Conservation (phyloP, 805 yeast species). For the Kodamaea restingae region DNA sequence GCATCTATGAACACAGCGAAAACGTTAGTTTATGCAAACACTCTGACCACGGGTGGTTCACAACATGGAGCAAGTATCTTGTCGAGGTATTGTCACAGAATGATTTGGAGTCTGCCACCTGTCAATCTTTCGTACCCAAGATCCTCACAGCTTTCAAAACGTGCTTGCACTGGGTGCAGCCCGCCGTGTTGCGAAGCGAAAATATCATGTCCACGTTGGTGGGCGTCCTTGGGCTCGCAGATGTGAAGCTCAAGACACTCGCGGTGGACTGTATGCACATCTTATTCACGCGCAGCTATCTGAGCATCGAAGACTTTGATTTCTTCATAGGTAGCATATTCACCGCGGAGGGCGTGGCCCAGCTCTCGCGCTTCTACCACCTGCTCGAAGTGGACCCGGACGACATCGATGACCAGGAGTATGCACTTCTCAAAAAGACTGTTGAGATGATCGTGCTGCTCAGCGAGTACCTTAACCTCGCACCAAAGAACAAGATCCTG, state of each 20-base stretch:
- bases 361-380: conserved; percentile 61
- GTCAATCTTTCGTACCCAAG: conserved; percentile 53
- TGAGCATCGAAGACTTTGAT: conserved; percentile 62
- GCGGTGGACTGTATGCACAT: conserved; percentile 91
- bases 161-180: conserved; percentile 87
- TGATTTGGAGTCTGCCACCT: conserved; percentile 22
- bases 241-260: conserved; percentile 68
- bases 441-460: conserved; percentile 90
- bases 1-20: conserved; percentile 62
- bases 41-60: conserved; percentile 81
- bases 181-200: conserved; percentile 63
- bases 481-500: conserved; percentile 39
- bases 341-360: conserved; percentile 64
- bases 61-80: conserved; percentile 54
- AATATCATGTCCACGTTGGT: conserved; percentile 64
- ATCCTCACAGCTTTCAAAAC: conserved; percentile 81
- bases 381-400: conserved; percentile 60
- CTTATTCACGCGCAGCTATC: conserved; percentile 74
- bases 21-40: conserved; percentile 62
- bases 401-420: conserved; percentile 73
- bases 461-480: conserved; percentile 68
- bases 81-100: conserved; percentile 30
- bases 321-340: conserved; percentile 78
- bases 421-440: conserved; percentile 79
- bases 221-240: conserved; percentile 51